Evolutionary conservation across 2,329 filamentous ascomycete genomes (phyloP), one percentile per base, ranked within the genome.

Genomic region (Ophiosphaerella herpotricha): DNA sequence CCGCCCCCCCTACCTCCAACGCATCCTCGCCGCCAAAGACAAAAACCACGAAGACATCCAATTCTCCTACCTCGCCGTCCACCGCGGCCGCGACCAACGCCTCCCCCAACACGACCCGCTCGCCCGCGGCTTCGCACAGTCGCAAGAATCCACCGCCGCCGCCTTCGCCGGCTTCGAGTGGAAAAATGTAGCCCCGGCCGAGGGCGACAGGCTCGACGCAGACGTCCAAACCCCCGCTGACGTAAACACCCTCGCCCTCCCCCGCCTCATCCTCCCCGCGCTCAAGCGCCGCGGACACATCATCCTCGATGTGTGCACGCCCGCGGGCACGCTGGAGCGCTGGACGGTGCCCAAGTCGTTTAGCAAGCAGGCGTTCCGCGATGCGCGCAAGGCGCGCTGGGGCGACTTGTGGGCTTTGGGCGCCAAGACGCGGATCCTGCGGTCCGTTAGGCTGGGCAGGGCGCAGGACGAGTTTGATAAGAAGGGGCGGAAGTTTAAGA

Each of bases 391-490:
- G 76, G 83, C 88, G 0, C 78, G 77, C 45, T 97, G 93, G 94
- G 94, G 94, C 34, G 94, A 97, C 70, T 79, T 97, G 8, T 99
- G 94, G 94, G 91, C 93, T 0, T 79, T 97, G 0, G 94, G 94
- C 0, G 93, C 92, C 18, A 97, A 97, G 80, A 95, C 91, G 0
- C 82, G 91, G 11, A 82, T 88, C 4, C 67, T 74, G 2, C 78
- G 89, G 39, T 78, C 77, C 12, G 75, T 89, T 37, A 82, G 85
- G 7, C 74, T 88, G 3, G 89, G 89, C 3, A 68, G 55, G 8
- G 67, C 70, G 66, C 44, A 72, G 63, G 63, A 71, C 62, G 52
- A 76, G 72, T 54, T 75, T 68, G 74, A 59, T 47, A 74, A 61
- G 68, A 75, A 66, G 68, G 74, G 58, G 47, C 67, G 57, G 54